Conservation (phyloP, 192 early-diverging fungal genomes). For the Jimgerdemannia flammicorona region DNA sequence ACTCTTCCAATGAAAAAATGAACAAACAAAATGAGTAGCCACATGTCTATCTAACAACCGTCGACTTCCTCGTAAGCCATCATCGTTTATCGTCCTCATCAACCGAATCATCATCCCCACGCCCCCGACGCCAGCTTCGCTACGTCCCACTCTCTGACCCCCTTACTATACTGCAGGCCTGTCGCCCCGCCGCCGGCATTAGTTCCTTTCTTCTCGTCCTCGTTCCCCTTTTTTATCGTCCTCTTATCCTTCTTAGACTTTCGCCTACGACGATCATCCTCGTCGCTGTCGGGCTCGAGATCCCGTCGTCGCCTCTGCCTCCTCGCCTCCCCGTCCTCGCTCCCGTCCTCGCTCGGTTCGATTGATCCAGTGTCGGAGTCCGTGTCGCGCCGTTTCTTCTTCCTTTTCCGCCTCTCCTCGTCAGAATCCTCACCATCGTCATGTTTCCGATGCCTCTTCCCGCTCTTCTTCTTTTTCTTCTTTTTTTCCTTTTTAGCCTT, state of each 20-base stretch:
- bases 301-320: background rate
- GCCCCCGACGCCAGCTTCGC: background rate
- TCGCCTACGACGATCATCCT: background rate
- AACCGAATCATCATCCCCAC: background rate
- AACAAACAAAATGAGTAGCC: too few species aligned
- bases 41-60: too few species aligned
- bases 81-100: too few species aligned
- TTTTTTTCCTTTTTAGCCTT: slow-evolving; percentile 4
- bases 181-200: background rate
- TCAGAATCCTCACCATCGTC: background rate
- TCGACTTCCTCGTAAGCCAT: too few species aligned
- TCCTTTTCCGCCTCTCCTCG: background rate
- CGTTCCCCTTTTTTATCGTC: too few species aligned
- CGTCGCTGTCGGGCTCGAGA: background rate
- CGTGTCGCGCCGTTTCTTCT: background rate
- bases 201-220: background rate
- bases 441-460: background rate
- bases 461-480: slow-evolving; percentile 16
- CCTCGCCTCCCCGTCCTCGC: background rate
- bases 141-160: background rate
- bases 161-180: background rate
- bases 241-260: background rate
- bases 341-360: background rate
- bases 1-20: too few species aligned
- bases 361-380: background rate